Conservation (phyloP, 2,329 filamentous ascomycete genomes). For the Alternaria consortialis region DNA sequence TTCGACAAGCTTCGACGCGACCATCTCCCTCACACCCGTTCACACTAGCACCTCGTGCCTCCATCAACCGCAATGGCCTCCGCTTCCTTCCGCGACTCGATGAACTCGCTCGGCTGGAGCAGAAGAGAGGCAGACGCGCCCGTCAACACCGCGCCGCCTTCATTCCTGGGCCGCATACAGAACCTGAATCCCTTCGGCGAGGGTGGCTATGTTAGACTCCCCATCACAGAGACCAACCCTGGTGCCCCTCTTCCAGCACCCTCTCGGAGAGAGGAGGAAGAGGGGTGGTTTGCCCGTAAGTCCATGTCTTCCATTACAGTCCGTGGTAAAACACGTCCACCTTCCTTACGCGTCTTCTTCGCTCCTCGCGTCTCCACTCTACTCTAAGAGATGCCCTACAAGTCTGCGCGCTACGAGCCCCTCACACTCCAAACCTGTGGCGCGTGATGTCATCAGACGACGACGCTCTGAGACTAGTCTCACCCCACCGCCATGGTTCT, state of each 20-base stretch:
- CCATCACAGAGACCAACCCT: constrained; percentile 76
- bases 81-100: constrained; percentile 87
- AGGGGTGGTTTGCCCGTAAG: constrained; percentile 96
- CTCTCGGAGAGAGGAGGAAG: constrained; percentile 88
- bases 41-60: constrained; percentile 31
- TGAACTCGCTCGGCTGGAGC: constrained; percentile 95
- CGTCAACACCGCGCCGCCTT: constrained; percentile 76
- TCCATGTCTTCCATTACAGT: constrained; percentile 47
- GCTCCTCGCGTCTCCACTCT: constrained; percentile 22
- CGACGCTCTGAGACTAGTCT: constrained; percentile 35
- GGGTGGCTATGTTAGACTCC: constrained; percentile 88
- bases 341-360: constrained; percentile 17
- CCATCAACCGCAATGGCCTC: constrained; percentile 72
- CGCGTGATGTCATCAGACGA: constrained; percentile 42
- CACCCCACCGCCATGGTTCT: constrained; percentile 32
- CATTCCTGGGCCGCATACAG: constrained; percentile 81
- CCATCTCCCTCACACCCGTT: not conserved
- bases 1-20: constrained; percentile 36
- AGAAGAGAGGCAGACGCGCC: constrained; percentile 81
- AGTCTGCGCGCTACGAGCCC: not conserved
- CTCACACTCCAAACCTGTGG: constrained; percentile 18
- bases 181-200: constrained; percentile 88
- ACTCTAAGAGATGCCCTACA: constrained; percentile 19
- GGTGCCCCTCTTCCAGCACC: constrained; percentile 88
- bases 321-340: constrained; percentile 29